Evolutionary conservation across 1,284 basidiomycete species (phyloP).

Genomic region (Tylopilus orsonianus): DNA sequence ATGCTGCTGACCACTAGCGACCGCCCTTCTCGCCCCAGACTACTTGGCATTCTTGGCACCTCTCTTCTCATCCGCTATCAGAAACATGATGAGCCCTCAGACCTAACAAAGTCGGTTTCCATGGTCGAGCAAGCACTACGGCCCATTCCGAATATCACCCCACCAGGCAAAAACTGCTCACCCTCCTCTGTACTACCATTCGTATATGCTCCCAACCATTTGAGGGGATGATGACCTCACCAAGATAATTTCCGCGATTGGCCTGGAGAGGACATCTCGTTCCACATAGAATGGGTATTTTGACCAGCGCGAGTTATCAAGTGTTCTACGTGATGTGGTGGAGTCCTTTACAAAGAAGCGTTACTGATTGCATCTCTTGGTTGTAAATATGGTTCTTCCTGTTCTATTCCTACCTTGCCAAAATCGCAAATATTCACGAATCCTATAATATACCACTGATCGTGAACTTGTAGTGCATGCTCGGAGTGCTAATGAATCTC

Average conservation of each 20-base stretch:
- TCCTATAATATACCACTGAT: too few species aligned
- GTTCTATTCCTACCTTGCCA: too few species aligned
- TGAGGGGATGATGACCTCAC: not conserved
- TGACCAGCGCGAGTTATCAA: not conserved
- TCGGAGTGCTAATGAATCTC: too few species aligned
- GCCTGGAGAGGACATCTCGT: not conserved
- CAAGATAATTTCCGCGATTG: not conserved
- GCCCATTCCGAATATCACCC: not conserved
- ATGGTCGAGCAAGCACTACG: not conserved
- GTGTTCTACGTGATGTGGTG: not conserved
- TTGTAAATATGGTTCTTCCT: too few species aligned
- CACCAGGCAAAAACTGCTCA: not conserved
- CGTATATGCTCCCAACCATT: not conserved
- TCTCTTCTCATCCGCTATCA: not conserved
- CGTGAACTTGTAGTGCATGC: too few species aligned
- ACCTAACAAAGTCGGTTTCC: slow-evolving; percentile 2
- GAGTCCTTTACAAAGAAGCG: not conserved
- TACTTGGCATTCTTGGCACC: not conserved
- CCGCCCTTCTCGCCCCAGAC: not conserved
- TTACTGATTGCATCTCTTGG: not conserved
- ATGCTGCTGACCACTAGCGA: not conserved
- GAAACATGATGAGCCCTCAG: not conserved
- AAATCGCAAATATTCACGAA: too few species aligned
- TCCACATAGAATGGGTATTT: not conserved
- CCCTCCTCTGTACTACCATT: not conserved